Percentiles rank a stretch among this genome's conserved stretches.
These are phyloP conservation scores for Pichia sp. DNA, from an alignment of 1,139 yeast genomes.

Conservation along the genomic window DNA sequence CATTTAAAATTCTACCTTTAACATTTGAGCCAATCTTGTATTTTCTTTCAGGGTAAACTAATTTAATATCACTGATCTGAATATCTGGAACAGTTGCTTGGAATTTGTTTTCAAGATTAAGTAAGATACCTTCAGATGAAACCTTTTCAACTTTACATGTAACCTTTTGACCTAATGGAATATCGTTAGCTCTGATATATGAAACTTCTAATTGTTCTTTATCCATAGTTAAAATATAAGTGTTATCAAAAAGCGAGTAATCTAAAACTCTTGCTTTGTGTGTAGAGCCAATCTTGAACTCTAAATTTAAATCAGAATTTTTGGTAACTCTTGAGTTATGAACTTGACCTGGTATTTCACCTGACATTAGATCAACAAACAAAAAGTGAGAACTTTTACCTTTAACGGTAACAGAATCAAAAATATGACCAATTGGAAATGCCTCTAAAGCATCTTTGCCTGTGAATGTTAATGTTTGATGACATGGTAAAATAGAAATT, in stretches of 20 bases:
- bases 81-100: slow-evolving; percentile 68
- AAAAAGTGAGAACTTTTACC: slow-evolving; percentile 54
- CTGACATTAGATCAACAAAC: slow-evolving; percentile 53
- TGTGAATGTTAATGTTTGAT: slow-evolving; percentile 32
- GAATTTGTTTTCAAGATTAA: slow-evolving; percentile 60
- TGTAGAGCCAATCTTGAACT: slow-evolving; percentile 55
- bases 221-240: slow-evolving; percentile 63
- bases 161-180: slow-evolving; percentile 68
- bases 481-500: slow-evolving; percentile 58
- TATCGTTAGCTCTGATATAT: slow-evolving; percentile 61
- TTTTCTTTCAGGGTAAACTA: slow-evolving; percentile 86
- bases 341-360: slow-evolving; percentile 54
- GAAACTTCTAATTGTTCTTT: slow-evolving; percentile 56
- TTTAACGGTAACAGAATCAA: slow-evolving; percentile 53
- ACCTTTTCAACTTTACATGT: slow-evolving; percentile 56
- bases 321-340: slow-evolving; percentile 67
- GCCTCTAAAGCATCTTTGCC: slow-evolving; percentile 49
- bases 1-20: slow-evolving; percentile 58
- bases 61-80: slow-evolving; percentile 79
- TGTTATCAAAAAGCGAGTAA: slow-evolving; percentile 58
- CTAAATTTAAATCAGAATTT: slow-evolving; percentile 42
- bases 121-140: slow-evolving; percentile 61
- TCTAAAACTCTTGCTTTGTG: slow-evolving; percentile 78
- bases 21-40: slow-evolving; percentile 79
- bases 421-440: slow-evolving; percentile 69